Evolutionary conservation across 257 asterid genomes (phyloP).

Genomic region (Plantago major): DNA sequence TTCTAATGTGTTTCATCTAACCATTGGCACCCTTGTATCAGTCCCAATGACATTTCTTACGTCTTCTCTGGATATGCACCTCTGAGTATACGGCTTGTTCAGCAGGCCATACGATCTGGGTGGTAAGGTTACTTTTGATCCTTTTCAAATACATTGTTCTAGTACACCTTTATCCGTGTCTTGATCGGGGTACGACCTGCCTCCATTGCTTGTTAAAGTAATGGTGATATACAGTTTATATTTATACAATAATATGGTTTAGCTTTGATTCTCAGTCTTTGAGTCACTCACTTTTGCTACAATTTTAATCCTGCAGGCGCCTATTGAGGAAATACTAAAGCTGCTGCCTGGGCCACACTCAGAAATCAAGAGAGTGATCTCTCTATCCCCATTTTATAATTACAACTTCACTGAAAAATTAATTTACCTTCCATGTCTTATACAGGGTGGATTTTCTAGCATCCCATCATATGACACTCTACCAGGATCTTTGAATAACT

Average conservation of each 20-base stretch:
- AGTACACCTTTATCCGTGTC: too few species aligned
- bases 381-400: slow-evolving; percentile 2
- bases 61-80: slow-evolving; percentile 99
- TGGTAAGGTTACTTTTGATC: slow-evolving; percentile 55
- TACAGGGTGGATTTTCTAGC: slow-evolving; percentile 76
- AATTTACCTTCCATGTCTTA: slow-evolving; percentile 19
- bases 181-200: too few species aligned
- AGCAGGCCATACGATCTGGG: slow-evolving; percentile 91
- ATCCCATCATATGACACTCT: slow-evolving; percentile 58
- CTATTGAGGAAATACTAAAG: slow-evolving; percentile 80
- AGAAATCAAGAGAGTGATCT: slow-evolving; percentile 74
- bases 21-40: slow-evolving; percentile 27
- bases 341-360: slow-evolving; percentile 97
- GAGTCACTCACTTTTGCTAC: neutral
- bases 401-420: slow-evolving; percentile 13
- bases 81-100: slow-evolving; percentile 91
- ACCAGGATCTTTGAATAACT: slow-evolving; percentile 50
- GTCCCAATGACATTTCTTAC: slow-evolving; percentile 89
- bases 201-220: too few species aligned
- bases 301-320: slow-evolving; percentile 52
- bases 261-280: neutral
- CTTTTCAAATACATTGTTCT: slow-evolving; percentile 11
- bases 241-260: too few species aligned
- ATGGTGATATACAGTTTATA: too few species aligned
- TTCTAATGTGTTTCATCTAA: slow-evolving; percentile 14